Percentiles rank a stretch among this genome's conserved stretches.
Evolutionary conservation across 345 rosid genomes (phyloP).

Genomic region (Dovyalis caffra): DNA sequence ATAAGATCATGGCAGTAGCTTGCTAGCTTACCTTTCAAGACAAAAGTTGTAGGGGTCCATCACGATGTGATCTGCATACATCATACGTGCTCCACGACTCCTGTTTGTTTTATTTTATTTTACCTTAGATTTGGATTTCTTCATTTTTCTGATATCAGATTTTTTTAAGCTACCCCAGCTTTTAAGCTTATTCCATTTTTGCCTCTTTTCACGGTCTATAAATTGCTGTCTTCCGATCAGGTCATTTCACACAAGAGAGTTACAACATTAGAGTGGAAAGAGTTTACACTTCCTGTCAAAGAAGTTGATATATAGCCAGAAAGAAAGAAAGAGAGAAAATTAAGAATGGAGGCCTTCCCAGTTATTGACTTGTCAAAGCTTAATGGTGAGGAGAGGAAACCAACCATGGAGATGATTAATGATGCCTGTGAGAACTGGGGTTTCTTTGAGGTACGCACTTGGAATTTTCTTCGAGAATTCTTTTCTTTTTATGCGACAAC

Average conservation of each 20-base stretch:
- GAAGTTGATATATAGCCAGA: background rate
- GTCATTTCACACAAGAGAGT: constrained; percentile 22
- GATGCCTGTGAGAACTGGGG: constrained; percentile 99
- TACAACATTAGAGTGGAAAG: background rate
- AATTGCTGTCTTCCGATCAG: constrained; percentile 24
- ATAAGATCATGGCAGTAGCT: background rate
- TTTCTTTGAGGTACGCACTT: constrained; percentile 97
- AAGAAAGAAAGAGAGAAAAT: background rate
- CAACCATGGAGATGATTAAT: constrained; percentile 63
- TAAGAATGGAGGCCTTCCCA: constrained; percentile 66
- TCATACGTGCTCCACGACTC: constrained; percentile 20
- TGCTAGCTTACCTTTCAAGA: background rate
- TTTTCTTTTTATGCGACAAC: no score
- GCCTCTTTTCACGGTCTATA: constrained; percentile 43
- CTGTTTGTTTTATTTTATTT: background rate
- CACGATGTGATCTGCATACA: constrained; percentile 15
- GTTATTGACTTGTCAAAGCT: constrained; percentile 63
- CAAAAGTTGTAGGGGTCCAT: constrained; percentile 28
- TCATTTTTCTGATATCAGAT: background rate
- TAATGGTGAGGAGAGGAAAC: constrained; percentile 59
- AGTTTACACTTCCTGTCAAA: background rate
- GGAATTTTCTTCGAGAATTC: background rate
- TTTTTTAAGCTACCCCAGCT: background rate
- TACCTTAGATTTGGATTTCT: background rate
- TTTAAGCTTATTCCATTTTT: background rate